phyloP scores from a whole-genome alignment of 2,329 filamentous ascomycete species.

The Huntiella moniliformis region DNA sequence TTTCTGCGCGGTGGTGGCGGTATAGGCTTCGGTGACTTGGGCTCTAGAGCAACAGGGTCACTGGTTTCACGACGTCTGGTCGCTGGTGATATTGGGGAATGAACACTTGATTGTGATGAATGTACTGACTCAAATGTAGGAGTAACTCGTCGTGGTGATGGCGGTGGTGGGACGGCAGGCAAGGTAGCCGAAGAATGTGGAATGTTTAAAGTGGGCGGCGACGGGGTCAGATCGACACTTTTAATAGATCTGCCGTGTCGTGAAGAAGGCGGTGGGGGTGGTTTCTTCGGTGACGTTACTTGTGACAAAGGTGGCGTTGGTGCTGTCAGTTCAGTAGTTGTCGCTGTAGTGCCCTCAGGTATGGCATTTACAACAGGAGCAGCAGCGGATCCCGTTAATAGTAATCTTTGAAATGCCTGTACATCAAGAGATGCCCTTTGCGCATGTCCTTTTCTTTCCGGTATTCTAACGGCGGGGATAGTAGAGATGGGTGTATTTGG shows the following conservation, averaged over 20 bases:
- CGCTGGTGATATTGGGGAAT: not conserved
- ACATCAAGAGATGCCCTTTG: conserved; percentile 32
- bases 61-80: conserved; percentile 9
- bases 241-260: conserved; percentile 61
- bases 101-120: not conserved
- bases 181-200: conserved; percentile 23
- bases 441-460: not conserved
- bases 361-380: too few relatives aligned
- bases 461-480: too few relatives aligned
- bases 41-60: too few relatives aligned
- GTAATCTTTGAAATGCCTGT: conserved; percentile 55
- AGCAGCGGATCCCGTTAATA: conserved; percentile 50
- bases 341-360: too few relatives aligned
- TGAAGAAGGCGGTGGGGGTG: conserved; percentile 54
- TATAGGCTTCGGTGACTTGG: conserved; percentile 15
- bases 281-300: conserved; percentile 33
- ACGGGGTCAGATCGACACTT: conserved; percentile 22
- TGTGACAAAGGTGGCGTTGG: too few relatives aligned
- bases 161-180: not conserved
- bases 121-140: not conserved
- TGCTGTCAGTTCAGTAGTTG: too few relatives aligned
- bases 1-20: conserved; percentile 29
- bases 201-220: conserved; percentile 16
- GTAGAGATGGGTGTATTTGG: too few relatives aligned
- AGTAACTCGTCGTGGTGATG: conserved; percentile 3